Base-by-base conservation (phyloP, 208 protist genomes). In the Porcisia deanei region DNA sequence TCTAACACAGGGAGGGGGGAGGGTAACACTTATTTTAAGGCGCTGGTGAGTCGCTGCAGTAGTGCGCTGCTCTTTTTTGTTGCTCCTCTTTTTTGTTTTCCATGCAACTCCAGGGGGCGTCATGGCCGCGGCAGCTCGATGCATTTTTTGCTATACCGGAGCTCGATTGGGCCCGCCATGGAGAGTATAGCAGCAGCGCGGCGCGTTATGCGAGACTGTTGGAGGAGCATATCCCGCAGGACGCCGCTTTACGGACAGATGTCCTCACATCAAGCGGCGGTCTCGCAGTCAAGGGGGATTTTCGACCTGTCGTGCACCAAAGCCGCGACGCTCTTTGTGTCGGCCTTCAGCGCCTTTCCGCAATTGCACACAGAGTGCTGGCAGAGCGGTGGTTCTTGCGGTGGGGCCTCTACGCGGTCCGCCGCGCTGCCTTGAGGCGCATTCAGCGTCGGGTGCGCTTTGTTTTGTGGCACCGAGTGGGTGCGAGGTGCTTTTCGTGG, bases 401-500 rank as follows among this genome's bases (percentile, higher is more conserved):
- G 41, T 82, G 77, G 77, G 72, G 72, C 0, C 72, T 82, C 9
- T 76, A 70, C 53, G 77, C 72, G 53, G 72, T 82, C 4, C 77
- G 77, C 34, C 66, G 47, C 10, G 43, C 20, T 45, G 71, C 72
- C 14, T 67, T 82, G 22, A 53, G 52, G n/a, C 55, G 70, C 25
- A 22, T 82, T n/a, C 65, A 82, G 49, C 66, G 39, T 25, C 37
- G 61, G 10, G 71, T 71, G 6, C 58, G 12, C 2, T 25, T 30
- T 4, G 22, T 54, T 25, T 63, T 82, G 57, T 82, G 77, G 77
- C 59, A 47, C 16, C 71, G 77, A 6, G 64, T 82, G 2, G 71
- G 77, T 41, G 57, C 54, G 1, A 66, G 77, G 20, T 82, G 72
- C 67, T 82, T 82, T 64, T 64, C 72, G 52, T 82, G 77, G 77